These are phyloP conservation scores for Xylaria sp. DNA, from an alignment of 2,329 filamentous ascomycete species.

Conservation along the genomic window DNA sequence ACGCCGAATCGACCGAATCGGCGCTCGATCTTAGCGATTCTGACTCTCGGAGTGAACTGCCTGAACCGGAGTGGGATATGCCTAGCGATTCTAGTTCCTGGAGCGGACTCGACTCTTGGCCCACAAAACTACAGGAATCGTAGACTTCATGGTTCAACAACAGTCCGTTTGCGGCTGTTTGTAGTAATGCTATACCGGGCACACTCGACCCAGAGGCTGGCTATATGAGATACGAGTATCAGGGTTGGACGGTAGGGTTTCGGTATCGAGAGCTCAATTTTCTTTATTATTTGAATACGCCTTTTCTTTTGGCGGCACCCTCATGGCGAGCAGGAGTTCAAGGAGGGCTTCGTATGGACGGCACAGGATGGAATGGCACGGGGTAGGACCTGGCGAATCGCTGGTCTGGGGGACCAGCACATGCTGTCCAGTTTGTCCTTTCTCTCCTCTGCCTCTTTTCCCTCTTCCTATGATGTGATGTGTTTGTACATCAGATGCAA, in stretches of 20 bases:
- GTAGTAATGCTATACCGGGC: background rate
- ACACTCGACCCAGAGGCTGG: background rate
- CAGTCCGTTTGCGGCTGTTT: background rate
- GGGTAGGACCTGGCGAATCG: background rate
- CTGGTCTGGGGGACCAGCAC: background rate
- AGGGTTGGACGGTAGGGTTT: background rate
- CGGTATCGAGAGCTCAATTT: background rate
- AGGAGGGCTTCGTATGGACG: background rate
- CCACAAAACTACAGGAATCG: background rate
- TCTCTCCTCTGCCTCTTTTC: background rate
- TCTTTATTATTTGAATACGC: background rate
- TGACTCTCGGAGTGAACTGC: background rate
- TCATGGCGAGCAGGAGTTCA: background rate
- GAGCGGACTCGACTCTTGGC: constrained; percentile 6
- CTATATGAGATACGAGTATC: background rate
- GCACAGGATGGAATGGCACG: background rate
- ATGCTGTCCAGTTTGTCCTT: background rate
- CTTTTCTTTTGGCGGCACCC: too few species aligned
- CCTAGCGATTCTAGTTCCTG: constrained; percentile 6
- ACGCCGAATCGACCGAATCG: background rate
- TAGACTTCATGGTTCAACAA: too few species aligned
- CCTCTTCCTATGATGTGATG: background rate
- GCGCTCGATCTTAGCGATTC: background rate
- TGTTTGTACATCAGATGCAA: background rate
- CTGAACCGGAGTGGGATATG: background rate